Evolutionary conservation across 176 grass and related monocot genomes (phyloP), one percentile per base, ranked within the genome.

Genomic region (Aegilops longissima): DNA sequence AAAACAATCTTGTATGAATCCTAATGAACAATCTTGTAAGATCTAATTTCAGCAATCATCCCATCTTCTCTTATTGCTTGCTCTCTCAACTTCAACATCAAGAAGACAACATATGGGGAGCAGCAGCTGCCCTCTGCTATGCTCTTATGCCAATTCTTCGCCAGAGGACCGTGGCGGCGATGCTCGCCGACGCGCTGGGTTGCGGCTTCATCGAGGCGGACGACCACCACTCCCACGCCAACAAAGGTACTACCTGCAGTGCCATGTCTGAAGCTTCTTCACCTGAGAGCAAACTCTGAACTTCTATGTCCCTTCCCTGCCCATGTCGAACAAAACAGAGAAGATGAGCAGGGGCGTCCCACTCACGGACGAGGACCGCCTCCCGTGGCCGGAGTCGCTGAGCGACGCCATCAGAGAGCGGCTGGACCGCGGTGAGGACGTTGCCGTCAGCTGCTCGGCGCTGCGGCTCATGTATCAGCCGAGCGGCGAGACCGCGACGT

Each of bases 171-270:
- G 92, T 96, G 40, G 92, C 96, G 9, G 88, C 93, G 77, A 61
- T 89, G 86, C 92, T 98, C 45, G 90, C 93, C 7, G 74, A 85
- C 54, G 33, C 90, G 12, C 44, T 96, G 67, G 75, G 84, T 24
- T 96, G 88, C 84, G 91, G 69, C 75, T 98, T 98, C 84, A 62
- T 98, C 72, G 93, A 98, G 85, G 93, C 92, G 58, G 96, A 98
- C 70, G 93, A 96, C 78, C 90, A 91, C 84, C 96, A 98, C 83
- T 90, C 93, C 11, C 82, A 86, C 31, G 80, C 82, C 69, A 98
- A 93, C 86, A 98, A 96, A 96, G 97, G 35, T 5, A 2, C 47
- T 56, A 44, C 12, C 5, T 23, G 63, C 63, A 31, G 40, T 31
- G 6, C 47, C n/a, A 8, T 66, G 5, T 21, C 78, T 47, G 18